phyloP scores from a whole-genome alignment of 2,329 filamentous ascomycete species.

The Neonectria sp. region DNA sequence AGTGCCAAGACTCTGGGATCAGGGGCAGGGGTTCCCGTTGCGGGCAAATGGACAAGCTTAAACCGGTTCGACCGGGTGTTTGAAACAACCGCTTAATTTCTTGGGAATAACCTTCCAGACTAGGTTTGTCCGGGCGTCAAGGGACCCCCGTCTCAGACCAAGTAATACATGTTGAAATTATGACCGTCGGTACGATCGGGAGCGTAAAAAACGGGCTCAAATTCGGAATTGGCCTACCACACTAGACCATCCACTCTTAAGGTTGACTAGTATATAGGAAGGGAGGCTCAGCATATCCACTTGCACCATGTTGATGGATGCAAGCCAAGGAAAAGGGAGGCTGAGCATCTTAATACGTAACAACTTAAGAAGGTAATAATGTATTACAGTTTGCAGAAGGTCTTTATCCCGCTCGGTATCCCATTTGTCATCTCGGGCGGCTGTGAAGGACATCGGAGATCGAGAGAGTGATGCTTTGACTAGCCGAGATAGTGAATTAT shows the following conservation, averaged over 20 bases:
- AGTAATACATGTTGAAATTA: not conserved
- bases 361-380: not conserved
- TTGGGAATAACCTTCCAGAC: not conserved
- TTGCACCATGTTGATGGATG: not conserved
- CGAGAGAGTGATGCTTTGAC: not conserved
- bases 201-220: conserved; percentile 5
- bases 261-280: not conserved
- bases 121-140: too few species aligned
- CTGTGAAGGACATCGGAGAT: not conserved
- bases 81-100: not conserved
- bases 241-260: not conserved
- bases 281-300: not conserved
- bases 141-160: too few species aligned
- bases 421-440: not conserved
- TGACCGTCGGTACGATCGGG: not conserved
- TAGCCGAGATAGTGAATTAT: not conserved
- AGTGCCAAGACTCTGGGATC: not conserved
- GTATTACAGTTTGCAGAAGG: not conserved
- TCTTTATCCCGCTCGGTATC: not conserved
- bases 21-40: not conserved
- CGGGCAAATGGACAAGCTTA: not conserved
- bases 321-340: not conserved
- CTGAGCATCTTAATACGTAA: not conserved
- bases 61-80: not conserved
- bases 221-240: not conserved